Percentiles rank a stretch among this genome's conserved stretches.
Evolutionary conservation across 1,284 basidiomycete genomes (phyloP).

Genomic region (Cryptococcus sp.): DNA sequence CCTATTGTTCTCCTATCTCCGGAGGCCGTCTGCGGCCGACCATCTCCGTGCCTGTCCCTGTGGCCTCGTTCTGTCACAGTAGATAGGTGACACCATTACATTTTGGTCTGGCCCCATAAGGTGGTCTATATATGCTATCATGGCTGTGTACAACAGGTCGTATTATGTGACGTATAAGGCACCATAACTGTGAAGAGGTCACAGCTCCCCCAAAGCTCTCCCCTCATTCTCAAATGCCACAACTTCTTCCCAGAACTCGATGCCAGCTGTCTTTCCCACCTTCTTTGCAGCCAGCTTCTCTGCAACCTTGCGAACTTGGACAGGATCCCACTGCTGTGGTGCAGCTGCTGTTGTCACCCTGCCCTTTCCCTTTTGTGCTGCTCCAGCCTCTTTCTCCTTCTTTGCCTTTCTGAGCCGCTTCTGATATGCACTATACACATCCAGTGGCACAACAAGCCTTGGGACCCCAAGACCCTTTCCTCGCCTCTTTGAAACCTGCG

Average conservation of each 20-base stretch:
- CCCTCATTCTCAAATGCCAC: slow-evolving; percentile 13
- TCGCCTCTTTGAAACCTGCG: not conserved
- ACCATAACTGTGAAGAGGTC: too few relatives aligned
- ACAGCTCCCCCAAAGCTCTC: not conserved
- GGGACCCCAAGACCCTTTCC: not conserved
- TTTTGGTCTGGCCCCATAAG: too few relatives aligned
- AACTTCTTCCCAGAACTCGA: slow-evolving; percentile 14
- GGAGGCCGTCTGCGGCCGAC: too few relatives aligned
- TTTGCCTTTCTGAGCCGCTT: not conserved
- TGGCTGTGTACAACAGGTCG: too few relatives aligned
- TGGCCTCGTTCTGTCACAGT: too few relatives aligned
- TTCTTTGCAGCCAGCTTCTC: slow-evolving; percentile 11
- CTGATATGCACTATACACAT: not conserved
- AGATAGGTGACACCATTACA: too few relatives aligned
- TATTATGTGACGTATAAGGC: too few relatives aligned
- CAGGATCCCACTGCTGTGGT: not conserved
- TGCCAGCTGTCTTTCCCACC: slow-evolving; percentile 9
- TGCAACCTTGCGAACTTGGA: slow-evolving; percentile 6
- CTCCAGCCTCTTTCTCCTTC: not conserved
- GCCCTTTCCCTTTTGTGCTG: not conserved
- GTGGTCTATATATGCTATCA: too few relatives aligned
- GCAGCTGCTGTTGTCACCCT: not conserved
- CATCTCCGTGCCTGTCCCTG: too few relatives aligned
- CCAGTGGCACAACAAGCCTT: not conserved
- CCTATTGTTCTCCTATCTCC: too few relatives aligned